Evolutionary conservation across 73 alveolate genomes (phyloP).

Genomic region (Loxodes magnus): DNA sequence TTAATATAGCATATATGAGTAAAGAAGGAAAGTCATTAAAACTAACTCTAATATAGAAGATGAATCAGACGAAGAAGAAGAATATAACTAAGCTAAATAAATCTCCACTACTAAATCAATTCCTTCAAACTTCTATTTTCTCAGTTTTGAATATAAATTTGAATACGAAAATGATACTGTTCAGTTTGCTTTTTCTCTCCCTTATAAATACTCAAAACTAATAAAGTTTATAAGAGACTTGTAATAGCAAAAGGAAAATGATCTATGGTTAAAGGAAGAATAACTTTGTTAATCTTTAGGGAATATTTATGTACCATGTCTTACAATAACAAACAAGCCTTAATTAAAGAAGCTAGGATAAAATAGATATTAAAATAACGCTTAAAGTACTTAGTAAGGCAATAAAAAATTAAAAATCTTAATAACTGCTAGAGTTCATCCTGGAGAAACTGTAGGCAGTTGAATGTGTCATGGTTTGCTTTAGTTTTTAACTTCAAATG

Average conservation of each 20-base stretch:
- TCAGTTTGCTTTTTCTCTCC: slow-evolving; percentile 76
- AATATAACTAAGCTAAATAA: no score
- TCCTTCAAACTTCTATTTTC: slow-evolving; percentile 33
- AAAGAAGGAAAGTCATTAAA: slow-evolving; percentile 24
- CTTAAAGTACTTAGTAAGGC: neutral
- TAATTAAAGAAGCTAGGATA: slow-evolving; percentile 7
- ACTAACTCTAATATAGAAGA: no score
- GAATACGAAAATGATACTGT: slow-evolving; percentile 38
- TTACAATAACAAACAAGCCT: neutral
- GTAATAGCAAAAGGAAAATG: slow-evolving; percentile 3
- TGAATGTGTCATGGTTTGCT: slow-evolving; percentile 88
- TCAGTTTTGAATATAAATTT: slow-evolving; percentile 30
- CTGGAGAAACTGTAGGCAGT: slow-evolving; percentile 91
- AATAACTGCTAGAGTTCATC: slow-evolving; percentile 86
- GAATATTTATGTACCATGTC: no score
- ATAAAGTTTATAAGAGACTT: slow-evolving; percentile 28
- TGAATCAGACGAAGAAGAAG: no score
- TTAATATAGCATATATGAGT: slow-evolving; percentile 28
- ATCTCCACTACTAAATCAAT: neutral
- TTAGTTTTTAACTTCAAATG: slow-evolving; percentile 47
- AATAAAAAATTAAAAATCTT: slow-evolving; percentile 37
- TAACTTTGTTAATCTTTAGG: no score
- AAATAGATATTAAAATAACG: neutral
- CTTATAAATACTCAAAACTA: slow-evolving; percentile 67
- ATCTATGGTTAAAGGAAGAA: neutral